These are phyloP conservation scores for Thraustochytrium sp. DNA, from an alignment of 352 stramenopile species.

Conservation along the genomic window DNA sequence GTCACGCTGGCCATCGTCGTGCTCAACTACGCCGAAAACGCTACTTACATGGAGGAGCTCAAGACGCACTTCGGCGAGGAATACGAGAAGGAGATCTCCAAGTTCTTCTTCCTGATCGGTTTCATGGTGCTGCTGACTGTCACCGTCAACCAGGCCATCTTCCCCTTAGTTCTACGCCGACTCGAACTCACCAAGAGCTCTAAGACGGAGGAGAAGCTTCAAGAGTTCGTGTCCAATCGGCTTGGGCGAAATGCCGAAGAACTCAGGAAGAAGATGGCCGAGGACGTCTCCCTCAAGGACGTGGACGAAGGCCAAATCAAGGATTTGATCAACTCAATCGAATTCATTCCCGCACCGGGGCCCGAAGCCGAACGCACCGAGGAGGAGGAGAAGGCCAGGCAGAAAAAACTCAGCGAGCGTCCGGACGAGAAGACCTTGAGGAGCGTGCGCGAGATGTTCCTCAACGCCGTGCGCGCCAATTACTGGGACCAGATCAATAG, in stretches of 20 bases:
- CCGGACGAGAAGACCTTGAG: no score
- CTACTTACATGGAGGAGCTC: background rate
- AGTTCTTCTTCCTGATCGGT: background rate
- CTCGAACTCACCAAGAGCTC: background rate
- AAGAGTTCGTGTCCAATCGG: background rate
- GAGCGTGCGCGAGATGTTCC: background rate
- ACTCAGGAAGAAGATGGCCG: no score
- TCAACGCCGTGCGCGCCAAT: background rate
- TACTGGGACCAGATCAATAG: slow-evolving; percentile 11
- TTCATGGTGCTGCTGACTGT: background rate
- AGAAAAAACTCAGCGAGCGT: no score
- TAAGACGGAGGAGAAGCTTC: background rate
- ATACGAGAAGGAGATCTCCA: background rate
- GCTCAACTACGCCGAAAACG: background rate
- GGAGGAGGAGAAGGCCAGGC: no score
- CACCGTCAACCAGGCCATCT: background rate
- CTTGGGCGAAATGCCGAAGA: no score
- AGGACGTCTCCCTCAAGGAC: no score
- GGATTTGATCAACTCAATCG: no score
- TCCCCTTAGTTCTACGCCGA: background rate
- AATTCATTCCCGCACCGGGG: no score
- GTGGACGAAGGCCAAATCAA: no score
- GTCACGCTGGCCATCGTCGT: background rate
- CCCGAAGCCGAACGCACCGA: no score
- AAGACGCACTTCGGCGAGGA: background rate